Conservation (phyloP, 768 basidiomycete species). For the Collybia sordida region DNA sequence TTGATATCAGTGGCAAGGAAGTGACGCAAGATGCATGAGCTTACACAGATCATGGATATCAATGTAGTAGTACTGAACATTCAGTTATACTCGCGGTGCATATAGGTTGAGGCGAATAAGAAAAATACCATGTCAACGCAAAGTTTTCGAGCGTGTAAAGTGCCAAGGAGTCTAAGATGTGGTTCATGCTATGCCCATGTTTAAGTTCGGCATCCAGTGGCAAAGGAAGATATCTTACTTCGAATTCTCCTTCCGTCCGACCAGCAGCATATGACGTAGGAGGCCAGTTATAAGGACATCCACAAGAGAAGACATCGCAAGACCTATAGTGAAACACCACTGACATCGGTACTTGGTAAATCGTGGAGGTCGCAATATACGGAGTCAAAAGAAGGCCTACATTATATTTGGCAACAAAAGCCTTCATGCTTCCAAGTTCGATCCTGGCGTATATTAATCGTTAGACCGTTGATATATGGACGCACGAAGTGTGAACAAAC, state of each 20-base stretch:
- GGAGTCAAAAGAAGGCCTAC: constrained; percentile 6
- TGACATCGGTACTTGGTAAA: constrained; percentile 10
- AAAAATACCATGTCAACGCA: constrained; percentile 40
- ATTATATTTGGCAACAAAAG: constrained; percentile 10
- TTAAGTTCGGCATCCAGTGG: neutral
- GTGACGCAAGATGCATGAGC: constrained; percentile 10
- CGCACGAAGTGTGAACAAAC: neutral
- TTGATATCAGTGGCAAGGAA: neutral
- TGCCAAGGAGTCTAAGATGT: constrained; percentile 45
- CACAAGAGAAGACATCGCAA: constrained; percentile 46
- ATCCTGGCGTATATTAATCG: constrained; percentile 7
- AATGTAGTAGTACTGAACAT: constrained; percentile 37
- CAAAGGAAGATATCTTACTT: constrained; percentile 22
- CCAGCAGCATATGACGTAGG: constrained; percentile 42
- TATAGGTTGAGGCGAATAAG: neutral
- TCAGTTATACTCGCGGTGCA: neutral
- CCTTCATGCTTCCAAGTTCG: constrained; percentile 7
- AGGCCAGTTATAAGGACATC: constrained; percentile 49
- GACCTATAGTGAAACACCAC: constrained; percentile 53
- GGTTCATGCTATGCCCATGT: constrained; percentile 37
- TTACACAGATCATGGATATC: constrained; percentile 46
- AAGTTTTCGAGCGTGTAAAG: constrained; percentile 56
- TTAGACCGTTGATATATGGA: neutral
- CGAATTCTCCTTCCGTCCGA: constrained; percentile 37
- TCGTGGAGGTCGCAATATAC: neutral